Evolutionary conservation across 306 rosid species (phyloP).

Genomic region (Carpinus fangiana): DNA sequence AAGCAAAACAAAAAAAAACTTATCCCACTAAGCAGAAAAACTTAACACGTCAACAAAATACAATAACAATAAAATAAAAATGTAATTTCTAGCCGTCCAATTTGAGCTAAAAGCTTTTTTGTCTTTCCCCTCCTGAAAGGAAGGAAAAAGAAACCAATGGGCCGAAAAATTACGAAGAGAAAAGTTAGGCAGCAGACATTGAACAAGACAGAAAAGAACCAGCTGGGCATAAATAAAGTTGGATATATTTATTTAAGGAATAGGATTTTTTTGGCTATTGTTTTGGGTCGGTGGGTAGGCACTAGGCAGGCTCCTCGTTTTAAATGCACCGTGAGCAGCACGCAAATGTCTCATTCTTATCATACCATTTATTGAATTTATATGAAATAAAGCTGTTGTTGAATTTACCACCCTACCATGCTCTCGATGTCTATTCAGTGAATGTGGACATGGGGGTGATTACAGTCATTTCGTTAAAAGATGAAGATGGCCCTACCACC

Average conservation of each 20-base stretch:
- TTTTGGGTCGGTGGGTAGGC: not conserved
- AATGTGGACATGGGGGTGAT: not conserved
- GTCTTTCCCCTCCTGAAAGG: not conserved
- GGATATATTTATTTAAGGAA: too few species aligned
- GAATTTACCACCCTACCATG: not conserved
- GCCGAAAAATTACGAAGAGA: too few species aligned
- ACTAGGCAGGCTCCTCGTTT: not conserved
- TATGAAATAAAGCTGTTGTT: not conserved
- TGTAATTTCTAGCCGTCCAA: too few species aligned
- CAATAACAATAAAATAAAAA: too few species aligned
- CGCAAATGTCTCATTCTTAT: not conserved
- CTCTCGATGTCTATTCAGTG: not conserved
- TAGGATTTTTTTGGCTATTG: not conserved
- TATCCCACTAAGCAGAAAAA: too few species aligned
- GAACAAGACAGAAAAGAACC: too few species aligned
- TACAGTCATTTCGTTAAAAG: not conserved
- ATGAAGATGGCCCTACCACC: not conserved
- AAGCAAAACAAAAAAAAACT: too few species aligned
- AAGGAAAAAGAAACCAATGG: not conserved
- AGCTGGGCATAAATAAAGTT: not conserved
- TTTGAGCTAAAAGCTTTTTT: too few species aligned
- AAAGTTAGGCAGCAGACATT: not conserved
- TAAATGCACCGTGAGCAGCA: not conserved
- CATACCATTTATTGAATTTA: not conserved
- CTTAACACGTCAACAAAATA: too few species aligned